Evolutionary conservation across 805 yeast genomes (phyloP).

Genomic region (Wilhelminamyces savonicus): DNA sequence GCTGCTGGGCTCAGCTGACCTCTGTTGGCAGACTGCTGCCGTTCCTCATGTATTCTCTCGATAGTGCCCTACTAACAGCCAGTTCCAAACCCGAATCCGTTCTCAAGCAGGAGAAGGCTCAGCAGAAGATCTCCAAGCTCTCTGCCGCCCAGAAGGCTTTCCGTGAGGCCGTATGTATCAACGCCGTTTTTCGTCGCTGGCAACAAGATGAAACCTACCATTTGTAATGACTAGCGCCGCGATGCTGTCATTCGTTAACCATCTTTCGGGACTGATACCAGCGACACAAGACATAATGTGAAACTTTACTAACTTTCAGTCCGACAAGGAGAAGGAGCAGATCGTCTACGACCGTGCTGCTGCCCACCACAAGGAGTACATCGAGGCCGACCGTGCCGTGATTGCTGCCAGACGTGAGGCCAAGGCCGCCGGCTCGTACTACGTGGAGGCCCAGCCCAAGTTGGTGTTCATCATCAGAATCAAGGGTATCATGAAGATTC

Average conservation of each 20-base stretch:
- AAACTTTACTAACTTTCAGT: slow-evolving; percentile 33
- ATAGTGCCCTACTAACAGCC: slow-evolving; percentile 2
- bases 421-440: slow-evolving; percentile 89
- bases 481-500: slow-evolving; percentile 98
- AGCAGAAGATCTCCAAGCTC: slow-evolving; percentile 69
- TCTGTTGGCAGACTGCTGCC: too few species aligned
- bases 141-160: slow-evolving; percentile 76
- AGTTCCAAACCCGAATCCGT: slow-evolving; percentile 77
- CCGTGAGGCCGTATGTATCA: slow-evolving; percentile 71
- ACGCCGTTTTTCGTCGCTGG: too few species aligned
- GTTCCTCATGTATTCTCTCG: too few species aligned
- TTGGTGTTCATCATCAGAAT: slow-evolving; percentile 95
- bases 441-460: slow-evolving; percentile 91
- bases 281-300: too few species aligned
- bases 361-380: slow-evolving; percentile 93
- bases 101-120: slow-evolving; percentile 75
- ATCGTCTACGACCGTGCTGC: slow-evolving; percentile 90
- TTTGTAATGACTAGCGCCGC: slow-evolving; percentile 62
- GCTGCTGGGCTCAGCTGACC: too few species aligned
- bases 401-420: slow-evolving; percentile 88
- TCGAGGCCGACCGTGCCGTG: slow-evolving; percentile 83
- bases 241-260: slow-evolving; percentile 74
- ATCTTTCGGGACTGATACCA: slow-evolving; percentile 74
- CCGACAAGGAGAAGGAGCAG: slow-evolving; percentile 48
- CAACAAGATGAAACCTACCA: slow-evolving; percentile 50